Percentiles rank a stretch among this genome's conserved stretches.
phyloP scores from a whole-genome alignment of 345 rosid genomes.

The Jatropha curcas region DNA sequence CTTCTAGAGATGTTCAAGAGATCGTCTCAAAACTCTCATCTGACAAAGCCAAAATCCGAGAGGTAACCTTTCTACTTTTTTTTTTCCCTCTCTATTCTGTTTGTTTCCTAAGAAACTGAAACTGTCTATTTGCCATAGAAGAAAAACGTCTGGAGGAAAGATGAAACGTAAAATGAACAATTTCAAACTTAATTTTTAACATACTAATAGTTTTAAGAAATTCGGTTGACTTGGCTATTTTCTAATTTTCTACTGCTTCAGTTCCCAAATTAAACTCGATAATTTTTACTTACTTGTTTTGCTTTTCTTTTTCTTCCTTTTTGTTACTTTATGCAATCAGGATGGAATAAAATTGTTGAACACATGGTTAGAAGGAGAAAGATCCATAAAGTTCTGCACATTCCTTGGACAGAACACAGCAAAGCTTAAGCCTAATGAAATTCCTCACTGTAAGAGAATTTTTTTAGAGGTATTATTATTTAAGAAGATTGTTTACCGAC shows the following conservation, averaged over 20 bases:
- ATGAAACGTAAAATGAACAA: background rate
- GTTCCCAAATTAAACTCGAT: background rate
- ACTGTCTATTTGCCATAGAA: too few species aligned
- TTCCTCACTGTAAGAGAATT: conserved; percentile 64
- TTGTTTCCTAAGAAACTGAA: conserved; percentile 17
- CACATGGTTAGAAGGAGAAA: conserved; percentile 79
- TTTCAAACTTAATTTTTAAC: background rate
- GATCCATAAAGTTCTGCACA: conserved; percentile 59
- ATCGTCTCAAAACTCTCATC: conserved; percentile 86
- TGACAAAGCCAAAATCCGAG: conserved; percentile 82
- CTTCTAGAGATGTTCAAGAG: conserved; percentile 77
- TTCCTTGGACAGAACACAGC: conserved; percentile 66
- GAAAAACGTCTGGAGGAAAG: too few species aligned
- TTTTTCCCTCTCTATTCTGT: conserved; percentile 14
- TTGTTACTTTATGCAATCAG: conserved; percentile 34
- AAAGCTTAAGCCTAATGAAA: conserved; percentile 58
- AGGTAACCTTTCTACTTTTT: conserved; percentile 37
- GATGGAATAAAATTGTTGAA: conserved; percentile 82
- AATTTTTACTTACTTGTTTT: background rate
- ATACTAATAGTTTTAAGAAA: background rate
- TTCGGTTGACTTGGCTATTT: background rate
- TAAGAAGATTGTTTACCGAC: background rate
- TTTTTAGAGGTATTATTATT: background rate
- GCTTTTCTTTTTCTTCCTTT: too few species aligned
- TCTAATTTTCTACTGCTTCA: background rate